Evolutionary conservation across 768 basidiomycete species (phyloP).

Genomic region (Pulveroboletus ravenelii): DNA sequence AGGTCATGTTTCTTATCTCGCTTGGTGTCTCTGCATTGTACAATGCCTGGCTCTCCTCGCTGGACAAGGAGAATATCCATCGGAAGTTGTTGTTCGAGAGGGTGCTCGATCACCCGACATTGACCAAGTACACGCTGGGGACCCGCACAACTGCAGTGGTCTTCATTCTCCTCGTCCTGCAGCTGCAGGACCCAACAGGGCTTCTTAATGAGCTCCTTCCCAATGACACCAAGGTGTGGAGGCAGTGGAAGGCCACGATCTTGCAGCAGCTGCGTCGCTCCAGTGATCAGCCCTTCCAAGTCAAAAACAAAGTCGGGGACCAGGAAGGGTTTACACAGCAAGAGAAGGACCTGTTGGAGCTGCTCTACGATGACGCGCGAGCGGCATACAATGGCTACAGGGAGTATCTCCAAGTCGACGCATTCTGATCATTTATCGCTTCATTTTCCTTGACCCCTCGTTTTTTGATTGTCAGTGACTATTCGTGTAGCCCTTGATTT

Average conservation of each 20-base stretch:
- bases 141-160: constrained; percentile 17
- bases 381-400: constrained; percentile 14
- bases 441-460: background rate
- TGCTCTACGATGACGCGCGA: constrained; percentile 11
- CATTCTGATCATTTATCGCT: background rate
- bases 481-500: background rate
- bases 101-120: constrained; percentile 7
- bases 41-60: constrained; percentile 19
- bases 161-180: constrained; percentile 13
- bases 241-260: constrained; percentile 13
- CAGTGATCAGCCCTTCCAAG: background rate
- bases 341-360: constrained; percentile 6
- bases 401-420: constrained; percentile 5
- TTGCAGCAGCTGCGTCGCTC: background rate
- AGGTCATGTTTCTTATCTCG: constrained; percentile 27
- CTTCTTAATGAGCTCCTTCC: constrained; percentile 16
- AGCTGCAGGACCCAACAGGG: background rate
- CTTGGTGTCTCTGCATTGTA: constrained; percentile 26
- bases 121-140: constrained; percentile 14
- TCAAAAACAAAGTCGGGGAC: background rate
- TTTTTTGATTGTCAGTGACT: background rate
- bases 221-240: constrained; percentile 22
- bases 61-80: constrained; percentile 28
- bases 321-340: constrained; percentile 5
- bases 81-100: constrained; percentile 10